These are phyloP conservation scores for Sporothrix phasma DNA, from an alignment of 2,329 filamentous ascomycete genomes.

Conservation along the genomic window DNA sequence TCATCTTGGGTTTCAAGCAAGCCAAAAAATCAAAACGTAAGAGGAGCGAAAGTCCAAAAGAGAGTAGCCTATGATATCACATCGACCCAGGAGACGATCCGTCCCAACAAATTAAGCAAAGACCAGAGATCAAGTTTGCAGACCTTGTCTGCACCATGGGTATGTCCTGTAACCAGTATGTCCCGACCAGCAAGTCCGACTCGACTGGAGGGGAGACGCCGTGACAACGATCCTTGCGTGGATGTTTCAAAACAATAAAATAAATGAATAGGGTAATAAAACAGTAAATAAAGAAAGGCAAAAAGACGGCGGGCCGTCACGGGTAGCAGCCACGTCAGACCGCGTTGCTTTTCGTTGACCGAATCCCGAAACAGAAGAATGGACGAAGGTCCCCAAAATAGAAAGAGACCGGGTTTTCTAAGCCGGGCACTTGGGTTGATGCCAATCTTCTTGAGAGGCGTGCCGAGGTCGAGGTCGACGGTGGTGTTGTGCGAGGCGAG, in stretches of 20 bases:
- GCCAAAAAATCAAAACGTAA: background rate
- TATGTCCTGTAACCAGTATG: too few relatives aligned
- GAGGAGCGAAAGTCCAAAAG: background rate
- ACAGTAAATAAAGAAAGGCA: background rate
- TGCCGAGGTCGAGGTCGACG: slow-evolving; percentile 41
- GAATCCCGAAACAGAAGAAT: too few relatives aligned
- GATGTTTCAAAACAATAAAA: background rate
- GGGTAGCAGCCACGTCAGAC: background rate
- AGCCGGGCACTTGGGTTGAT: slow-evolving; percentile 20
- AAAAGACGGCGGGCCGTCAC: background rate
- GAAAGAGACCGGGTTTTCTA: background rate
- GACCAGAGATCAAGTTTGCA: background rate
- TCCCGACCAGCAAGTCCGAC: slow-evolving; percentile 1
- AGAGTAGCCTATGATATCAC: background rate
- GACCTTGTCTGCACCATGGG: background rate
- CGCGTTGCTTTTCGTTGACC: too few relatives aligned
- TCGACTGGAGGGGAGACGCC: background rate
- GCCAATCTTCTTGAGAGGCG: slow-evolving; percentile 30
- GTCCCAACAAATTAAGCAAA: background rate
- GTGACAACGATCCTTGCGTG: background rate
- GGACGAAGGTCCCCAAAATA: too few relatives aligned
- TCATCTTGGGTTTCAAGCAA: background rate
- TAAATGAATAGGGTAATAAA: background rate
- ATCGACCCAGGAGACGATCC: background rate
- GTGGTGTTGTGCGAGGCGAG: slow-evolving; percentile 42